Evolutionary conservation across 1,284 basidiomycete genomes (phyloP), one percentile per base, ranked within the genome.

Genomic region (Neonothopanus nambi): DNA sequence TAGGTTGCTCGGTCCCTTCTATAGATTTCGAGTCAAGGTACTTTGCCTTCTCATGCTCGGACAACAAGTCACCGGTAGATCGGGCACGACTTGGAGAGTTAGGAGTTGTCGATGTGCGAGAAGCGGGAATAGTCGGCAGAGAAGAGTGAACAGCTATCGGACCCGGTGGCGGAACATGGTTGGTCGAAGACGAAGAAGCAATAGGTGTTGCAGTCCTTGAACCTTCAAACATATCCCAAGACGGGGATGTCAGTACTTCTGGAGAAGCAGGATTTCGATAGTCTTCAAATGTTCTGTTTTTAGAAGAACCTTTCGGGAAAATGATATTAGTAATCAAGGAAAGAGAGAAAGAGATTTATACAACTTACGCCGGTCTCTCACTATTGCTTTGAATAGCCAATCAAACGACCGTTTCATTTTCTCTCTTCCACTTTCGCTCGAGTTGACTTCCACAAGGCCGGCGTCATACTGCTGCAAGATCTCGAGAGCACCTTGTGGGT

Each of bases 211-310:
- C 72, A 11, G 77, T 72, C 45, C 76, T 70, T 30, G 78, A 75
- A 46, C 72, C 70, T 51, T 83, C 82, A 5, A 45, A 33, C 26
- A 42, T 45, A 20, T 46, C 44, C 76, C 81, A 83, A 50, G 79
- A 77, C 24, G 75, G 69, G 20, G 79, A 71, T 47, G 79, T 72
- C 39, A 69, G 68, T 39, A 86, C 65, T 11, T 82, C 79, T 9
- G 88, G 87, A 24, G 87, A 89, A 8, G 87, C 86, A 50, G 87
- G 85, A 66, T 89, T 90, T 61, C 79, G 76, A 61, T 81, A 77
- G 51, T 76, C 74, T 21, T 75, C 75, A 53, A 66, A 65, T 9
- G 28, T 21, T 49, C 66, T 69, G 42, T 56, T 65, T 46, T 63
- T 60, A 54, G 60, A 65, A 45, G 65, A 58, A 50, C 68, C 76